phyloP scores from a whole-genome alignment of 352 stramenopile species.

The Phytopythium vexans region DNA sequence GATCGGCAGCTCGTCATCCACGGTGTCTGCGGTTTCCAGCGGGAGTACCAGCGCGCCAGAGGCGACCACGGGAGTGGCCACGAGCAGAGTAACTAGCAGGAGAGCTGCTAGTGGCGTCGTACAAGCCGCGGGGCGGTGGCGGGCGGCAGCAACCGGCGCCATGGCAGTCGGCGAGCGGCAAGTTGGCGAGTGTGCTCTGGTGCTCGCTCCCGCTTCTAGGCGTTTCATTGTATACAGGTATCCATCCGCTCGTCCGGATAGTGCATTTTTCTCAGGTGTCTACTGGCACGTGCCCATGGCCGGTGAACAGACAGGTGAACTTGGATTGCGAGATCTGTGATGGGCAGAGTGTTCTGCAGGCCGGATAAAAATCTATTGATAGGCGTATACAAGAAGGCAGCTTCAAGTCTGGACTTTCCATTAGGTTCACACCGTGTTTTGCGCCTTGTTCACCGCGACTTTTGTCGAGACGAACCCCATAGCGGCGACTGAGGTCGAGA shows the following conservation, averaged over 20 bases:
- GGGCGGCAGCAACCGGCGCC: not conserved
- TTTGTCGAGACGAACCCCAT: conserved; percentile 74
- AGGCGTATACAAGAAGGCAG: not conserved
- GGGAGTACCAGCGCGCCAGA: not conserved
- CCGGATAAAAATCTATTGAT: not conserved
- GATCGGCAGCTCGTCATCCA: not conserved
- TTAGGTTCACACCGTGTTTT: not conserved
- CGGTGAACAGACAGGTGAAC: not conserved
- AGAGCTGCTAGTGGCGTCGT: not conserved
- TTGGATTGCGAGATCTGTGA: not conserved
- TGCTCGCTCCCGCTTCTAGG: no score
- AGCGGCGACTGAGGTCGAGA: conserved; percentile 56
- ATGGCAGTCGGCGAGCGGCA: not conserved
- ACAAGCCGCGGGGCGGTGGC: not conserved
- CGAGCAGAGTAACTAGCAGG: conserved; percentile 1
- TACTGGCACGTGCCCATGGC: not conserved
- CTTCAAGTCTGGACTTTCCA: no score
- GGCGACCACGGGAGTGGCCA: not conserved
- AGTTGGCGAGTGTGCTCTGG: no score
- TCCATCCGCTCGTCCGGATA: not conserved
- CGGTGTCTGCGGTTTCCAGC: not conserved
- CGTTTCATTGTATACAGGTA: conserved; percentile 1
- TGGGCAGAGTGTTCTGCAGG: not conserved
- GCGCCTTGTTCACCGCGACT: conserved; percentile 23
- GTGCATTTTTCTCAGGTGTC: conserved; percentile 1